Percentiles rank a stretch among this genome's conserved stretches.
phyloP scores from a whole-genome alignment of 208 protist genomes.

The Herpetomonas tarakana region DNA sequence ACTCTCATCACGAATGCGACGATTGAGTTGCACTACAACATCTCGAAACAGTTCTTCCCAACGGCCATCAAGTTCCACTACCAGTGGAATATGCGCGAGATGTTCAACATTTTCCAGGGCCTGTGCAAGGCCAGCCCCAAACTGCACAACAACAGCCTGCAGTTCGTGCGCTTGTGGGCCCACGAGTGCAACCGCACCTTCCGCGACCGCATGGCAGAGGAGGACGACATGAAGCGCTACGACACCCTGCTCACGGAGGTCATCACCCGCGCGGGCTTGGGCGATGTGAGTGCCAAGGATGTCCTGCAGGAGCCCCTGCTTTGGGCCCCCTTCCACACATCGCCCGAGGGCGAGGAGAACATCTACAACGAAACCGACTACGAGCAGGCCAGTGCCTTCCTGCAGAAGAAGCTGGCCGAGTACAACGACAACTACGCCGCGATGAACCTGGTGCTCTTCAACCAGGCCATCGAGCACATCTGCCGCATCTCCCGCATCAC shows the following conservation, averaged over 20 bases:
- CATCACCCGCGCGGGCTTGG: conserved; percentile 76
- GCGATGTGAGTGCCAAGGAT: conserved; percentile 81
- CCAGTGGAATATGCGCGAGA: conserved; percentile 98
- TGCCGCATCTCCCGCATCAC: conserved; percentile 96
- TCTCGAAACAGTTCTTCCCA: conserved; percentile 95
- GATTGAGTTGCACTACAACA: conserved; percentile 90
- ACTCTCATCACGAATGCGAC: conserved; percentile 89
- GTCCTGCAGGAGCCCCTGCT: conserved; percentile 89
- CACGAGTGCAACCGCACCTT: conserved; percentile 98
- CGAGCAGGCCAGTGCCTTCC: conserved; percentile 68
- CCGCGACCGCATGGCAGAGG: conserved; percentile 93
- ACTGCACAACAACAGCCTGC: conserved; percentile 71
- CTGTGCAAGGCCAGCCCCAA: conserved; percentile 90
- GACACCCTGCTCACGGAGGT: conserved; percentile 87
- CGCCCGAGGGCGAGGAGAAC: conserved; percentile 85
- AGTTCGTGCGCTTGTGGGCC: conserved; percentile 93
- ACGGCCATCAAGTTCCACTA: conserved; percentile 99
- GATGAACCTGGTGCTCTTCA: conserved; percentile 98
- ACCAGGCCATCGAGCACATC: conserved; percentile 97
- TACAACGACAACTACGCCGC: conserved; percentile 96
- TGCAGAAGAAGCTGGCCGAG: conserved; percentile 91
- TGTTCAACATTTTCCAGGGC: conserved; percentile 96
- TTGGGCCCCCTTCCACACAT: conserved; percentile 93
- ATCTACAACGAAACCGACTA: conserved; percentile 88
- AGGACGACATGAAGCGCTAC: conserved; percentile 90